Evolutionary conservation across 345 rosid species (phyloP).

Genomic region (Lenwebbia sp.): DNA sequence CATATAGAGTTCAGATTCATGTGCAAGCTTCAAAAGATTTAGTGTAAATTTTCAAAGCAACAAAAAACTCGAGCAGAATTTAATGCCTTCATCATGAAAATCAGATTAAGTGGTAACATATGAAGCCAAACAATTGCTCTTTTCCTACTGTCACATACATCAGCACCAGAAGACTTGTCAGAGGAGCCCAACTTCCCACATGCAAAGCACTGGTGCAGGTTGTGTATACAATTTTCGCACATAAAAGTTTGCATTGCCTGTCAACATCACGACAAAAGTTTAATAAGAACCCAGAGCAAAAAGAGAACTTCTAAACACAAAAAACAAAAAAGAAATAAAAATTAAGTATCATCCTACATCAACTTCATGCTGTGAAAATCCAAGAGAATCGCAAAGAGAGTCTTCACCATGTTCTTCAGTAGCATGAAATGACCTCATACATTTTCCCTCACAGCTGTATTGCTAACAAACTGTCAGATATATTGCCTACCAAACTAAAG

Average conservation of each 20-base stretch:
- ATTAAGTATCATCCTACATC: conserved; percentile 28
- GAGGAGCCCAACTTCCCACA: conserved; percentile 83
- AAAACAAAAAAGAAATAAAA: neutral
- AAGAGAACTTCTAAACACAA: neutral
- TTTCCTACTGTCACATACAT: conserved; percentile 24
- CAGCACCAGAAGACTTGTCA: conserved; percentile 44
- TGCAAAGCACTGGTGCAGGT: conserved; percentile 69
- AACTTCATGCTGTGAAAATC: conserved; percentile 40
- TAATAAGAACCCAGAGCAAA: neutral
- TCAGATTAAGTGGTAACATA: no score
- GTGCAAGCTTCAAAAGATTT: no score
- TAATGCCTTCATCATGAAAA: no score
- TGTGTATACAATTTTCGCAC: conserved; percentile 67
- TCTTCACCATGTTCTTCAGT: conserved; percentile 45
- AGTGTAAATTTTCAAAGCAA: no score
- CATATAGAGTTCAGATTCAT: no score
- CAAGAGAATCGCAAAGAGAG: conserved; percentile 50
- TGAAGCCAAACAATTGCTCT: no score
- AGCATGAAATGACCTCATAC: conserved; percentile 86
- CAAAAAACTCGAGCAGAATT: no score
- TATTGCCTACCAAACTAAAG: neutral
- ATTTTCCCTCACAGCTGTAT: conserved; percentile 56
- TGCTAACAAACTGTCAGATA: neutral
- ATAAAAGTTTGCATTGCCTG: conserved; percentile 45
- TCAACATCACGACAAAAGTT: no score